Percentiles rank a stretch among this genome's conserved stretches.
phyloP scores from a whole-genome alignment of 1,139 yeast species.

The Saccharomycopsis hybrid region DNA sequence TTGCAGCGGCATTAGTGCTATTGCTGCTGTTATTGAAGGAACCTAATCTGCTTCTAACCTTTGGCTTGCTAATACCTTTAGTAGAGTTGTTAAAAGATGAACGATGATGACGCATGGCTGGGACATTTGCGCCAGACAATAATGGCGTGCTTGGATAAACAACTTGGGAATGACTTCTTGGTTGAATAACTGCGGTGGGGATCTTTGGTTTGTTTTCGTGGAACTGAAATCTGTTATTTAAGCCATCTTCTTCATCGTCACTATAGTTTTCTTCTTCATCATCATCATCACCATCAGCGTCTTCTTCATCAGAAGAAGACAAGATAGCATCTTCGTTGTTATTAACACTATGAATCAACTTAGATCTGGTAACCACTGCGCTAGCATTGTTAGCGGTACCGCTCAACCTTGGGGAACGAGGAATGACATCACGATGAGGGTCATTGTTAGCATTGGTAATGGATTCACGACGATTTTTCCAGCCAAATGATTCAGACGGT shows the following conservation, averaged over 20 bases:
- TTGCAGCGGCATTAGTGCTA: not conserved
- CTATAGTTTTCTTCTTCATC: slow-evolving; percentile 27
- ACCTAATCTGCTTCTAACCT: slow-evolving; percentile 35
- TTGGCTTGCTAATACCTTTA: slow-evolving; percentile 27
- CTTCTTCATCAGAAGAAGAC: slow-evolving; percentile 34
- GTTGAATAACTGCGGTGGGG: slow-evolving; percentile 6
- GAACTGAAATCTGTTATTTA: slow-evolving; percentile 18
- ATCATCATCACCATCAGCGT: slow-evolving; percentile 24
- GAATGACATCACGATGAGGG: slow-evolving; percentile 36
- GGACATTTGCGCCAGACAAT: not conserved
- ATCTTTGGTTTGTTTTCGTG: slow-evolving; percentile 15
- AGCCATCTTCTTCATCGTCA: slow-evolving; percentile 17
- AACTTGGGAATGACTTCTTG: slow-evolving; percentile 18
- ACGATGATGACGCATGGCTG: slow-evolving; percentile 15
- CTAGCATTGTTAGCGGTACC: slow-evolving; percentile 25
- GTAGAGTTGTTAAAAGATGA: slow-evolving; percentile 9
- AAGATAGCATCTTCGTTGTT: slow-evolving; percentile 46
- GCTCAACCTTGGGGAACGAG: slow-evolving; percentile 30
- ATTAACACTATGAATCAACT: slow-evolving; percentile 8
- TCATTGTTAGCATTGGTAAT: slow-evolving; percentile 44
- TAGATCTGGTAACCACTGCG: not conserved
- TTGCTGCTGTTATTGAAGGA: slow-evolving; percentile 28
- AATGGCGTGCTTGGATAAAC: slow-evolving; percentile 4
- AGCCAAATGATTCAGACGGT: slow-evolving; percentile 23
- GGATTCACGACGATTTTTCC: slow-evolving; percentile 39